A percentile compares a stretch with the other conserved stretches of the same genome.
These are phyloP conservation scores for Cystofilobasidium macerans DNA, from an alignment of 768 basidiomycete genomes.

Conservation along the genomic window DNA sequence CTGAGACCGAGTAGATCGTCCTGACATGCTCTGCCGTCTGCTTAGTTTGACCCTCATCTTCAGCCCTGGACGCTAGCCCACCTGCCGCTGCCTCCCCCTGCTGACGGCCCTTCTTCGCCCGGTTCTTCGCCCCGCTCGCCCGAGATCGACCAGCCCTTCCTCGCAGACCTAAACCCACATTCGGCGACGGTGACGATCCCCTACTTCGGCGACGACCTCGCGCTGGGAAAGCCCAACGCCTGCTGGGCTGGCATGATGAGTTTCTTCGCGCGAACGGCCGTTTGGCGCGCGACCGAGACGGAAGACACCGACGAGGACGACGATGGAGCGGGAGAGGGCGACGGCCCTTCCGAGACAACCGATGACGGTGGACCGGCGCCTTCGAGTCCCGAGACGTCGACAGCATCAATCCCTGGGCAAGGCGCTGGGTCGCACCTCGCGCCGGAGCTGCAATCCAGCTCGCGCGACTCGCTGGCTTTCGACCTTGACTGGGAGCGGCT, in stretches of 20 bases:
- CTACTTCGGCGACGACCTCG: slow-evolving; percentile 33
- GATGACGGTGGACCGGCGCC: neutral
- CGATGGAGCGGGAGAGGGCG: neutral
- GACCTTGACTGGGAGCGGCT: slow-evolving; percentile 19
- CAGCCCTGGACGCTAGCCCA: slow-evolving; percentile 39
- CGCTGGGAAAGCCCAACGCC: neutral
- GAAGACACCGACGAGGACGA: neutral
- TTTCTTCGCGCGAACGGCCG: neutral
- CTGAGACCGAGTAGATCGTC: neutral
- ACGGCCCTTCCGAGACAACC: neutral
- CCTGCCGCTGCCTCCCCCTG: slow-evolving; percentile 32
- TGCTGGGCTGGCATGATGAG: slow-evolving; percentile 6
- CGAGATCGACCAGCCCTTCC: slow-evolving; percentile 31
- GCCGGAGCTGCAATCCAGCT: neutral
- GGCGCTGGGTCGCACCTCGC: neutral
- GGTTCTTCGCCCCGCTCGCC: neutral
- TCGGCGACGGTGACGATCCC: slow-evolving; percentile 31
- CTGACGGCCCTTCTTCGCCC: slow-evolving; percentile 13
- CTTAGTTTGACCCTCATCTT: slow-evolving; percentile 37
- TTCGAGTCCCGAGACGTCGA: too few relatives aligned
- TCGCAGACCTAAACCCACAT: slow-evolving; percentile 37
- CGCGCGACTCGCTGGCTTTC: neutral
- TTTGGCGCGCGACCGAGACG: neutral
- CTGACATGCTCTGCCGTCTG: neutral
- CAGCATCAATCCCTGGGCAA: neutral